Conservation (phyloP, 192 early-diverging fungal genomes). For the Podila horticola region DNA sequence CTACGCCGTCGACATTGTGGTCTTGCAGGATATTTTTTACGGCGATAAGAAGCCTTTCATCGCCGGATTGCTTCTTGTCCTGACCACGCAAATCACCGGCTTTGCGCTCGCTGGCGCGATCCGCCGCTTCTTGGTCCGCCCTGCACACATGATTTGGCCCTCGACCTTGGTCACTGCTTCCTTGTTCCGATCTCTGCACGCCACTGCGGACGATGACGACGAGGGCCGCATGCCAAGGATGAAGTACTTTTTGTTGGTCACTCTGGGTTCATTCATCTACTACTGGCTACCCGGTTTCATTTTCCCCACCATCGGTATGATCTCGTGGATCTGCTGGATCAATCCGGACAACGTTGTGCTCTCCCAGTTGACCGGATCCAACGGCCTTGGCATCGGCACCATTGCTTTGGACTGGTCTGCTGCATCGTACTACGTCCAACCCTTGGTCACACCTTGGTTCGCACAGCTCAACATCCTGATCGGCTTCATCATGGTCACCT, state of each 20-base stretch:
- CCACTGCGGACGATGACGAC: slow-evolving; percentile 8
- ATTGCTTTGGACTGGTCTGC: slow-evolving; percentile 68
- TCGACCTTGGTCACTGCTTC: slow-evolving; percentile 74
- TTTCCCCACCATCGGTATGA: slow-evolving; percentile 51
- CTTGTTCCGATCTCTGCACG: slow-evolving; percentile 78
- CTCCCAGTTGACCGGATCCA: slow-evolving; percentile 50
- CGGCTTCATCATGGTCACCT: slow-evolving; percentile 58
- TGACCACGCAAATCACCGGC: slow-evolving; percentile 65
- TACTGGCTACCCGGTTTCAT: slow-evolving; percentile 64
- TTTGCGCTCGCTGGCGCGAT: slow-evolving; percentile 73
- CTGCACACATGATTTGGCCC: slow-evolving; percentile 88
- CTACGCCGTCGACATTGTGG: slow-evolving; percentile 61
- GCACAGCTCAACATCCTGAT: slow-evolving; percentile 55
- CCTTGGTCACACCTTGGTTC: slow-evolving; percentile 48
- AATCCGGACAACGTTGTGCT: slow-evolving; percentile 45
- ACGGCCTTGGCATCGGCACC: slow-evolving; percentile 60
- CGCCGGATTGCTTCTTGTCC: slow-evolving; percentile 56
- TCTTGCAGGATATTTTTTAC: slow-evolving; percentile 60
- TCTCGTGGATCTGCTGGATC: slow-evolving; percentile 62
- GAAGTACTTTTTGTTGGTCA: slow-evolving; percentile 64
- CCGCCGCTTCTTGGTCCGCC: slow-evolving; percentile 81
- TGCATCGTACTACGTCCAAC: slow-evolving; percentile 26
- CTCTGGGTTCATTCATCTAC: slow-evolving; percentile 57
- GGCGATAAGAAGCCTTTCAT: slow-evolving; percentile 56
- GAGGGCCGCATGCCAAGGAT: slow-evolving; percentile 49